phyloP scores from a whole-genome alignment of 495 filamentous ascomycete genomes.

The Amphirosellinia nigrospora region DNA sequence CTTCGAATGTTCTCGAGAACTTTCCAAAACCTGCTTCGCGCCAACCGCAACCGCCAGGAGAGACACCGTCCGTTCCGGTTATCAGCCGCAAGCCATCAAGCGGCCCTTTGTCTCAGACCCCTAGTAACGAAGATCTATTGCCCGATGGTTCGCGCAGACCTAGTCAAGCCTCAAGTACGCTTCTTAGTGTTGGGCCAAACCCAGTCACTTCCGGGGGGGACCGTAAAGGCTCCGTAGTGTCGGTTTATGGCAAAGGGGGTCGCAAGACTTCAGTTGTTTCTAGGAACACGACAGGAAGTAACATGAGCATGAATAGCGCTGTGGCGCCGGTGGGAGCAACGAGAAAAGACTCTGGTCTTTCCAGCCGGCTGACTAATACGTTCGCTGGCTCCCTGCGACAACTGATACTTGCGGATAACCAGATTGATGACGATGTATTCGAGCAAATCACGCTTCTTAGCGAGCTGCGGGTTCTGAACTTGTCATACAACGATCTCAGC shows the following conservation, averaged over 20 bases:
- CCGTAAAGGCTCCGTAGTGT: slow-evolving; percentile 82
- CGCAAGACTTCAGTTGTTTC: slow-evolving; percentile 87
- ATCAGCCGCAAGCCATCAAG: slow-evolving; percentile 58
- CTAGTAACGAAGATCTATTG: slow-evolving; percentile 78
- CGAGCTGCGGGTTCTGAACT: slow-evolving; percentile 86
- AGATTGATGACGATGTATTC: slow-evolving; percentile 90
- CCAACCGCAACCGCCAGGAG: slow-evolving; percentile 63
- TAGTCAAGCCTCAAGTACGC: slow-evolving; percentile 80
- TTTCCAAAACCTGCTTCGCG: slow-evolving; percentile 85
- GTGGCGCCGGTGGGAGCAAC: slow-evolving; percentile 58
- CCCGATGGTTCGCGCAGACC: slow-evolving; percentile 77
- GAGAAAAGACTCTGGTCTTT: slow-evolving; percentile 88
- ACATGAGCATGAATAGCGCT: slow-evolving; percentile 48
- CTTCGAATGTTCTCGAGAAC: slow-evolving; percentile 85
- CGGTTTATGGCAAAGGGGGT: slow-evolving; percentile 73
- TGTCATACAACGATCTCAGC: slow-evolving; percentile 92
- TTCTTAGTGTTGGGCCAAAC: slow-evolving; percentile 75
- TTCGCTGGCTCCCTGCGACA: slow-evolving; percentile 85
- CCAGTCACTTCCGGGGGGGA: slow-evolving; percentile 64
- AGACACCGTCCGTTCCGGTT: slow-evolving; percentile 35
- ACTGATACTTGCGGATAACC: slow-evolving; percentile 90
- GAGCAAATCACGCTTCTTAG: slow-evolving; percentile 83
- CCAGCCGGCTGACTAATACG: slow-evolving; percentile 74
- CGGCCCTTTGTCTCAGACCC: slow-evolving; percentile 60
- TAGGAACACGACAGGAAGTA: slow-evolving; percentile 56